phyloP scores from a whole-genome alignment of 164 flowering plant genomes.

The Kalanchoe fedtschenkoi region DNA sequence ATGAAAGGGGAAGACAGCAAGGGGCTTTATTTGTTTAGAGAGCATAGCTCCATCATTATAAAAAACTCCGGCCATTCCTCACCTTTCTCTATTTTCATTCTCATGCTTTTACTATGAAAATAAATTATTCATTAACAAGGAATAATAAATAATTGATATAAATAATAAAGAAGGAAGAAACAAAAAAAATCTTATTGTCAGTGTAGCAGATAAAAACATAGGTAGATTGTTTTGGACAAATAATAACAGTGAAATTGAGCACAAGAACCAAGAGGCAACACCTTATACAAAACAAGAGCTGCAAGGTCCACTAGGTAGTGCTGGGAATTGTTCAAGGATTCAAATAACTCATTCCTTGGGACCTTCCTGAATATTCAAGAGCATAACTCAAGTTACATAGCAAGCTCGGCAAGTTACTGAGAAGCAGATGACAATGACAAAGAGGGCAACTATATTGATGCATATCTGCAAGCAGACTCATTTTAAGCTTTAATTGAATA shows the following conservation, averaged over 20 bases:
- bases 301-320: slow-evolving; percentile 72
- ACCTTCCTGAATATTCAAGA: slow-evolving; percentile 41
- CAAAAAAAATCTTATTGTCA: background rate
- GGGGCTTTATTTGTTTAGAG: background rate
- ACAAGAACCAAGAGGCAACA: slow-evolving; percentile 13
- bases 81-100: background rate
- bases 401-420: background rate
- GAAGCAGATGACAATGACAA: background rate
- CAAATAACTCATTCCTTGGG: slow-evolving; percentile 59
- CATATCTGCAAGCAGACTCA: background rate
- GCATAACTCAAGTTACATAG: background rate
- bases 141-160: too few species aligned
- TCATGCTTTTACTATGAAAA: background rate
- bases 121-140: background rate
- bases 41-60: background rate
- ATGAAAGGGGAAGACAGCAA: background rate
- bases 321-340: slow-evolving; percentile 36
- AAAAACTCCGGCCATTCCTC: background rate
- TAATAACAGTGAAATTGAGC: background rate
- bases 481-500: too few species aligned
- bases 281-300: slow-evolving; percentile 70
- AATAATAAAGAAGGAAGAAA: background rate
- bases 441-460: background rate
- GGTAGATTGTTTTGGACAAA: background rate
- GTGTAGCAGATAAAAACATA: background rate